Conservation (phyloP, 208 protist species). For the Phytomonas francai region DNA sequence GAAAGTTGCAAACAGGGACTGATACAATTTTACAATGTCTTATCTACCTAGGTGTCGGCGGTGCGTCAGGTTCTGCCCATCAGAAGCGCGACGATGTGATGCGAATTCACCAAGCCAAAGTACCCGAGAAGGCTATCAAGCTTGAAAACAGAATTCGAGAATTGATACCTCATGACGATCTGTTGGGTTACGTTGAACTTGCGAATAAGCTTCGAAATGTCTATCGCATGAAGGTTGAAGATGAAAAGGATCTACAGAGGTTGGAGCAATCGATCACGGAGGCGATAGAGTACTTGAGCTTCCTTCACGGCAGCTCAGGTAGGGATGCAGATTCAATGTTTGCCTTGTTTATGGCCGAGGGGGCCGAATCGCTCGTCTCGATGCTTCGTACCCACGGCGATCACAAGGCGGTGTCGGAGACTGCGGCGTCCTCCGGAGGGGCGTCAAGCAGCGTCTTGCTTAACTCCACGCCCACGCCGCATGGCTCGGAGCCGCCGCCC, state of each 20-base stretch:
- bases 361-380: conserved; percentile 38
- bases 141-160: conserved; percentile 51
- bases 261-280: conserved; percentile 48
- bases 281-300: conserved; percentile 77
- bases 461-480: conserved; percentile 15
- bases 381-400: conserved; percentile 33
- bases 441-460: conserved; percentile 10
- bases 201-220: conserved; percentile 56
- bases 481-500: conserved; percentile 17
- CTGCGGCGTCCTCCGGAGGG: conserved; percentile 8
- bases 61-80: conserved; percentile 65
- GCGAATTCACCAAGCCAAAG: conserved; percentile 89
- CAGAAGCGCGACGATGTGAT: conserved; percentile 71
- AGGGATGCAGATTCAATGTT: conserved; percentile 49
- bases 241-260: conserved; percentile 76
- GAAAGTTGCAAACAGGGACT: conserved; percentile 25
- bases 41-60: conserved; percentile 77
- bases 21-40: conserved; percentile 82
- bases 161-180: conserved; percentile 33
- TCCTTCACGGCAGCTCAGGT: conserved; percentile 38
- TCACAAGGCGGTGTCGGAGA: conserved; percentile 10
- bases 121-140: conserved; percentile 60
- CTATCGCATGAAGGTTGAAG: conserved; percentile 84
- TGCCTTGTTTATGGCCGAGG: conserved; percentile 82
- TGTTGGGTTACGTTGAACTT: conserved; percentile 62